These are phyloP conservation scores for Neurospora cerealis DNA, from an alignment of 495 filamentous ascomycete species.

Conservation along the genomic window DNA sequence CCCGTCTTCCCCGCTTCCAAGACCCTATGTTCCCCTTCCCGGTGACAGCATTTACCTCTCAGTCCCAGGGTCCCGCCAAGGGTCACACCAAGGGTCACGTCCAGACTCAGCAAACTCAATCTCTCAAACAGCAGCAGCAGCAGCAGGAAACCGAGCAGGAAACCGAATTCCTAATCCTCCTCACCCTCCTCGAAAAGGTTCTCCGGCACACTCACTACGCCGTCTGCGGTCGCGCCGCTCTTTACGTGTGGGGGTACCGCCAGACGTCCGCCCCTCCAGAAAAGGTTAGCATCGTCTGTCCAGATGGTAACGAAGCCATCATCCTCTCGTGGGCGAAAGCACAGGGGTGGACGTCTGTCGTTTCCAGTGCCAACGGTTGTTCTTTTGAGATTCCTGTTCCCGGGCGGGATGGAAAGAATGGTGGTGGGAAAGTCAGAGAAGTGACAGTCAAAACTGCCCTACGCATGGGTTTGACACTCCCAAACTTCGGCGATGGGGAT, in stretches of 20 bases:
- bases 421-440: neutral
- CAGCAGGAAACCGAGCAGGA: neutral
- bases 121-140: neutral
- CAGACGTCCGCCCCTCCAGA: neutral
- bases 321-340: constrained; percentile 21
- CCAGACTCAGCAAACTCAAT: neutral
- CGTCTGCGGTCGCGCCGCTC: constrained; percentile 27
- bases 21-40: neutral
- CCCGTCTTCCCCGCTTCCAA: neutral
- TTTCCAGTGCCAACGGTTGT: neutral
- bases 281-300: constrained; percentile 24
- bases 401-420: neutral
- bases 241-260: constrained; percentile 25
- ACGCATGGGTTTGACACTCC: neutral
- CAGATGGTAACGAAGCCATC: constrained; percentile 13
- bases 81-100: neutral
- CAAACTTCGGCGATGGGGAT: neutral
- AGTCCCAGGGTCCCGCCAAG: neutral
- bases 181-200: constrained; percentile 20
- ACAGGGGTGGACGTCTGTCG: constrained; percentile 2
- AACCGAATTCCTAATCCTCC: constrained; percentile 8
- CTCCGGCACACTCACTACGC: constrained; percentile 30
- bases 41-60: neutral
- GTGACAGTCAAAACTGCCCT: neutral
- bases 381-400: neutral